phyloP scores from a whole-genome alignment of 108 stramenopile genomes.

The Nitzschia palea region DNA sequence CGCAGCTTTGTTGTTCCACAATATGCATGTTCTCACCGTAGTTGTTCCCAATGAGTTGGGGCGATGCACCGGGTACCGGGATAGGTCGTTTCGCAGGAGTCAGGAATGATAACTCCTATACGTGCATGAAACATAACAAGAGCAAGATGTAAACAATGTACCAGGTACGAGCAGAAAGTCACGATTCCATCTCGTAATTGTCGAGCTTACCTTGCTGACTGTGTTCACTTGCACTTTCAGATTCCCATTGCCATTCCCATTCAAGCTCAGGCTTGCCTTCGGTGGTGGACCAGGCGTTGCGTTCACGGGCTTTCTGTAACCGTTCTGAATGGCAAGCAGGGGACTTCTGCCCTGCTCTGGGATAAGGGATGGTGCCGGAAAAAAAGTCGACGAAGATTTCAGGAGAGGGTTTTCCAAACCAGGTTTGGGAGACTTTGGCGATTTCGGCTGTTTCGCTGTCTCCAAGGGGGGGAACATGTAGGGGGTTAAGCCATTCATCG shows the following conservation, averaged over 20 bases:
- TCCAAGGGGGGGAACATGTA: not conserved
- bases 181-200: too few relatives aligned
- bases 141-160: too few relatives aligned
- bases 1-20: not conserved
- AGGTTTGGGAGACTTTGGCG: slow-evolving; percentile 13
- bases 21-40: not conserved
- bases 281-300: slow-evolving; percentile 16
- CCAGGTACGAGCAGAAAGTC: too few relatives aligned
- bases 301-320: not conserved
- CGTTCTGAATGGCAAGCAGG: not conserved
- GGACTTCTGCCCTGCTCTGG: not conserved
- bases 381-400: not conserved
- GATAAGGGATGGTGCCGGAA: slow-evolving; percentile 1
- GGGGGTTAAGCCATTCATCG: not conserved
- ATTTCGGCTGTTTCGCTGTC: not conserved
- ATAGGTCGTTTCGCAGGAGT: not conserved
- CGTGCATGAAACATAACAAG: too few relatives aligned
- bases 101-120: not conserved
- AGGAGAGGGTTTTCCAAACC: slow-evolving; percentile 9
- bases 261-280: slow-evolving; percentile 16
- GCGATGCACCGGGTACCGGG: not conserved
- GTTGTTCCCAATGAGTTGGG: not conserved
- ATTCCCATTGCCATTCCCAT: not conserved
- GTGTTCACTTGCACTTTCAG: too few relatives aligned
- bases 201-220: too few relatives aligned